Evolutionary conservation across 2,329 filamentous ascomycete species (phyloP), one percentile per base, ranked within the genome.

Genomic region (Trichoderma sp.): DNA sequence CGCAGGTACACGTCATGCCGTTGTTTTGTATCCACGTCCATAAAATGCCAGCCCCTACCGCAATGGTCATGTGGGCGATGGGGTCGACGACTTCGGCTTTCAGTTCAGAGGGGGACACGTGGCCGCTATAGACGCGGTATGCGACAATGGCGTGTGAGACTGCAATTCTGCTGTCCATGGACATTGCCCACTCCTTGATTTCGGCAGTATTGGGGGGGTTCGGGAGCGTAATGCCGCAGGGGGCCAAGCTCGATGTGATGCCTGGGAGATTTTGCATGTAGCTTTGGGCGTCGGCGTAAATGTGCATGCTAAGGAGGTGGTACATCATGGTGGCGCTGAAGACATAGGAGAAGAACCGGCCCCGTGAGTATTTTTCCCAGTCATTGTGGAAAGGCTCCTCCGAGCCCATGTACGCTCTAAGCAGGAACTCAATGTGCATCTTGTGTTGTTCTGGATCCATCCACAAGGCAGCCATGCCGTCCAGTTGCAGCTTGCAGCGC

Each of bases 1-100:
- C 70, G 37, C 68, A 69, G 6, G 63, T 70, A 37, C 75, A 79
- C 0, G 71, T 65, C 16, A 72, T 56, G 11, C 74, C 69, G 2
- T 74, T 72, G 39, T 77, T 77, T 18, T 72, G 74, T 14, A 77
- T 75, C 75, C 79, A 82, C 0, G 77, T 74, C 79, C 79, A 81
- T 0, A 80, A 71, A 1, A 81, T 74, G 2, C 79, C 68, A 0
- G 78, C 77, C 2, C 76, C 76, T 0, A 74, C 75, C 0, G 77
- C 75, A 0, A 79, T 67, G 2, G 79, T 74, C 0, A 80, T 74
- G 43, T 80, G 77, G 0, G 76, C 71, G 13, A 81, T 72, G 0
- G 80, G 80, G 24, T 82, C 78, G 7, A 77, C 32, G 4, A 72
- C 70, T 54, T 67, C 55, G 21, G 73, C 24, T 11, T 46, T 58